Percentiles rank a stretch among this genome's conserved stretches.
These are phyloP conservation scores for Hamamelis virginiana DNA, from an alignment of 164 flowering plant species.

Conservation along the genomic window DNA sequence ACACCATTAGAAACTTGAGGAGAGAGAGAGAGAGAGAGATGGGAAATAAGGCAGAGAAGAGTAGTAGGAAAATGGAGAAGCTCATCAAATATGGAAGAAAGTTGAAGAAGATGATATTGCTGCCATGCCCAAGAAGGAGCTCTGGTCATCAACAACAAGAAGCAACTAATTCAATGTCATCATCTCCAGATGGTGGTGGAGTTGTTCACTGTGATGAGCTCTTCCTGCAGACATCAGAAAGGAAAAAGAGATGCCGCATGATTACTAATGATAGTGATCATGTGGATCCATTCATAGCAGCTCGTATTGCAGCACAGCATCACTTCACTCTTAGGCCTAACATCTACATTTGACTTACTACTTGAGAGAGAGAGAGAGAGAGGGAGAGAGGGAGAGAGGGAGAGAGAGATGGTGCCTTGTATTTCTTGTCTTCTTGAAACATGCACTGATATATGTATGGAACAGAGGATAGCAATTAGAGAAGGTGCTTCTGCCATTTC, in stretches of 20 bases:
- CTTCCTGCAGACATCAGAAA: conserved; percentile 16
- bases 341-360: conserved; percentile 23
- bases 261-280: background rate
- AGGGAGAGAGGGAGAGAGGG: too few species aligned
- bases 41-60: conserved; percentile 16
- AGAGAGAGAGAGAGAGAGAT: conserved; percentile 8
- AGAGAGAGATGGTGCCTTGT: too few species aligned
- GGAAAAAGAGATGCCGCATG: background rate
- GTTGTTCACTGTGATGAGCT: conserved; percentile 35
- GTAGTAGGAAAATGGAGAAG: conserved; percentile 18
- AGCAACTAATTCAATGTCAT: background rate
- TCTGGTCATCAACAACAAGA: too few species aligned
- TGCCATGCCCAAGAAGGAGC: background rate
- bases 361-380: background rate
- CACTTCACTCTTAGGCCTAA: conserved; percentile 33
- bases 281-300: conserved; percentile 16
- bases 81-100: conserved; percentile 23
- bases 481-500: too few species aligned
- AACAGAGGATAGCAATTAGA: too few species aligned
- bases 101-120: conserved; percentile 23
- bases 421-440: too few species aligned
- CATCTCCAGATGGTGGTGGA: too few species aligned
- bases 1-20: background rate
- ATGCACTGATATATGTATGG: too few species aligned
- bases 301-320: conserved; percentile 31